phyloP scores from a whole-genome alignment of 2,329 filamentous ascomycete species.

The Fusarium nisikadoi region DNA sequence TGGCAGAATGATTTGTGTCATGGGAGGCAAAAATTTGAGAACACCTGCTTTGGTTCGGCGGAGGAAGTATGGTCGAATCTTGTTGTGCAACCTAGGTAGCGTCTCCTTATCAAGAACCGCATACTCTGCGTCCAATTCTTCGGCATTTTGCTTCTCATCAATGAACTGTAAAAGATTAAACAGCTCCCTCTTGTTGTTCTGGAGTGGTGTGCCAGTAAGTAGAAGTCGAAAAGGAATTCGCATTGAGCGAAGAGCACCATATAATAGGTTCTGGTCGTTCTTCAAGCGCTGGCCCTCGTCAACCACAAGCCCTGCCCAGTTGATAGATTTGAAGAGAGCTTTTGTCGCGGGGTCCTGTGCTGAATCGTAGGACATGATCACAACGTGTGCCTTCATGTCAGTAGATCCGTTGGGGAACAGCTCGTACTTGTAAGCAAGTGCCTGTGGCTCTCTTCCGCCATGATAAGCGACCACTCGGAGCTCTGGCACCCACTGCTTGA shows the following conservation, averaged over 20 bases:
- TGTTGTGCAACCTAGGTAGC: constrained; percentile 80
- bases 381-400: constrained; percentile 86
- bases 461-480: constrained; percentile 94
- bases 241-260: constrained; percentile 77
- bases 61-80: constrained; percentile 79
- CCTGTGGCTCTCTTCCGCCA: constrained; percentile 78
- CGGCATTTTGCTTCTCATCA: constrained; percentile 76
- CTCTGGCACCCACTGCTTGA: constrained; percentile 90
- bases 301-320: constrained; percentile 89
- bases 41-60: constrained; percentile 89
- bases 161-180: constrained; percentile 98
- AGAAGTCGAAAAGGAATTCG: constrained; percentile 85
- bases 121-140: constrained; percentile 79
- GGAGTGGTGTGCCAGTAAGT: constrained; percentile 89
- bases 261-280: constrained; percentile 87
- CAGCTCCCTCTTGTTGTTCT: constrained; percentile 94
- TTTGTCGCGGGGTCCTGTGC: constrained; percentile 78
- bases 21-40: constrained; percentile 88
- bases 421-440: constrained; percentile 83
- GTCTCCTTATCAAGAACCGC: constrained; percentile 84
- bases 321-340: constrained; percentile 73
- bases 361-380: constrained; percentile 95
- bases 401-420: constrained; percentile 76
- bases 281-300: constrained; percentile 97
- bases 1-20: constrained; percentile 94